Conservation (phyloP, 768 basidiomycete genomes). For the Amanita rubescens region DNA sequence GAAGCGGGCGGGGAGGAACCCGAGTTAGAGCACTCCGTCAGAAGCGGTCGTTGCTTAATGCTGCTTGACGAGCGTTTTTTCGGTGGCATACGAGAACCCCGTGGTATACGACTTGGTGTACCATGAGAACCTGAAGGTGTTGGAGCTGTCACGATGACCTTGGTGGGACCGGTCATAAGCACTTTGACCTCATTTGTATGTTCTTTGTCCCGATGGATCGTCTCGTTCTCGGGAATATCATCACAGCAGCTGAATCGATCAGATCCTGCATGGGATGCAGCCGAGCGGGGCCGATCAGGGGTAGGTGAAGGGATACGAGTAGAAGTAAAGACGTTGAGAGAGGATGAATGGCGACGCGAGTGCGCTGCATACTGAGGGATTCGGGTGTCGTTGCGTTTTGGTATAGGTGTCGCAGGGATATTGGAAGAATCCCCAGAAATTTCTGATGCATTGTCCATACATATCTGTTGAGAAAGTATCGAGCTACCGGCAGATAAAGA, state of each 20-base stretch:
- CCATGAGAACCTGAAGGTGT: conserved; percentile 33
- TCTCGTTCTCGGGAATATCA: neutral
- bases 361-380: neutral
- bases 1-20: conserved; percentile 9
- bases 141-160: conserved; percentile 47
- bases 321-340: neutral
- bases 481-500: conserved; percentile 29
- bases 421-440: conserved; percentile 5
- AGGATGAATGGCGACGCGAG: neutral
- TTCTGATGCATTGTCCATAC: conserved; percentile 15
- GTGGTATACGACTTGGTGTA: conserved; percentile 31
- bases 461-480: conserved; percentile 5
- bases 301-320: conserved; percentile 3
- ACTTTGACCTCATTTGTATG: conserved; percentile 31
- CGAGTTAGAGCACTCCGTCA: conserved; percentile 19
- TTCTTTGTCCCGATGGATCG: conserved; percentile 8
- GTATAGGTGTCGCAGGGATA: conserved; percentile 10
- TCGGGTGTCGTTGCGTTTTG: conserved; percentile 3
- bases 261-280: neutral
- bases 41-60: conserved; percentile 20
- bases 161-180: conserved; percentile 40
- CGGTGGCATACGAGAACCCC: conserved; percentile 34
- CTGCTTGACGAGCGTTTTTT: conserved; percentile 22
- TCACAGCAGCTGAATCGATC: neutral
- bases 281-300: conserved; percentile 4